These are phyloP conservation scores for Zymoseptoria crescenta DNA, from an alignment of 2,329 filamentous ascomycete genomes.

Conservation along the genomic window DNA sequence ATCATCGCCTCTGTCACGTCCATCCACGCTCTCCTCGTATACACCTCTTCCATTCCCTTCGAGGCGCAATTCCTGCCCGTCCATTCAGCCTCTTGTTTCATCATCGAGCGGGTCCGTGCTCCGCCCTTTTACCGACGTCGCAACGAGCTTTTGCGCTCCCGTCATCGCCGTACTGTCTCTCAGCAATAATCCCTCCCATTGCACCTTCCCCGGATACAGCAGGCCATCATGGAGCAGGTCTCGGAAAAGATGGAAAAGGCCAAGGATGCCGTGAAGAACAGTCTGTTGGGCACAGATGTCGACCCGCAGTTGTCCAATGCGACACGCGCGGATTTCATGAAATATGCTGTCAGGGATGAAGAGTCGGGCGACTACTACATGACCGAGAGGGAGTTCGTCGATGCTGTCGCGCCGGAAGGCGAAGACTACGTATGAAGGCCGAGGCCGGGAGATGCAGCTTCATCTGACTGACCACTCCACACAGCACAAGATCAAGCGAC, in stretches of 20 bases:
- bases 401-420: constrained; percentile 74
- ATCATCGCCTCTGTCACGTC: no score
- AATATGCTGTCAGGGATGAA: constrained; percentile 67
- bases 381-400: constrained; percentile 77
- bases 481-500: constrained; percentile 94
- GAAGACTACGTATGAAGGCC: constrained; percentile 70
- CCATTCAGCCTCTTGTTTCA: not conserved
- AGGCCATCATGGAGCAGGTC: constrained; percentile 46
- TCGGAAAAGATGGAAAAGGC: constrained; percentile 31
- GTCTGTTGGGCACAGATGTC: constrained; percentile 55
- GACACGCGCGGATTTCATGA: constrained; percentile 66
- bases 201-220: not conserved
- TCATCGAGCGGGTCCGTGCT: not conserved
- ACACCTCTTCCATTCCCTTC: not conserved
- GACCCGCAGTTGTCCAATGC: constrained; percentile 61
- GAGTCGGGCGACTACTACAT: constrained; percentile 71
- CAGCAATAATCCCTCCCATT: not conserved
- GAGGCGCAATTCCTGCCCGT: not conserved
- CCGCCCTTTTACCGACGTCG: not conserved
- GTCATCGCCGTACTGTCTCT: not conserved
- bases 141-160: not conserved
- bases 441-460: not conserved
- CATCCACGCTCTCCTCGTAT: not conserved
- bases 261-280: constrained; percentile 15
- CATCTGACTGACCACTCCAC: constrained; percentile 1